Conservation (phyloP, 1,284 basidiomycete genomes). For the Agaricales sp. region DNA sequence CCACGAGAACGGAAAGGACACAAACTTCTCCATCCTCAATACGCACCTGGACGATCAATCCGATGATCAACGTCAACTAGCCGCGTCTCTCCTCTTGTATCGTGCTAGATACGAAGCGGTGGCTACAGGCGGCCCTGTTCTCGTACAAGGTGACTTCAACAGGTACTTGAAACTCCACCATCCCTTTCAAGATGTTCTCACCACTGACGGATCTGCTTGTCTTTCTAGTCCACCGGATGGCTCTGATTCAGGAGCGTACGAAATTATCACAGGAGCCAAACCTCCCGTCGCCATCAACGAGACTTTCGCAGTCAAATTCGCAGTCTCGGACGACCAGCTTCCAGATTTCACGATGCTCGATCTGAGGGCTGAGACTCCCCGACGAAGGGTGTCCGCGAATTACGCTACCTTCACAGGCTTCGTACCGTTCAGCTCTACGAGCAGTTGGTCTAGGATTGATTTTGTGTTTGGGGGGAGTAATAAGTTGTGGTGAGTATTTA, state of each 20-base stretch:
- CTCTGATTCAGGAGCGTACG: slow-evolving; percentile 37
- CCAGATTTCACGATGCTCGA: slow-evolving; percentile 35
- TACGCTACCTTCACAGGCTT: slow-evolving; percentile 50
- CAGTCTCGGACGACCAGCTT: slow-evolving; percentile 21
- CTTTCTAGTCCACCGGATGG: slow-evolving; percentile 29
- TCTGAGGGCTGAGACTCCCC: slow-evolving; percentile 30
- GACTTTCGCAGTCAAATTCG: slow-evolving; percentile 32
- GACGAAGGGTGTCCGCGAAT: slow-evolving; percentile 32
- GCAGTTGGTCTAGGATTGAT: too few species aligned
- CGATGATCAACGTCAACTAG: slow-evolving; percentile 39
- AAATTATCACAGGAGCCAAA: slow-evolving; percentile 32
- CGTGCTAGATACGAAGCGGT: slow-evolving; percentile 39
- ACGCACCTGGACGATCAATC: slow-evolving; percentile 47
- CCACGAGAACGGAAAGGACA: slow-evolving; percentile 11
- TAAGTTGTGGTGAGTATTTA: too few species aligned
- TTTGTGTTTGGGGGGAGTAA: too few species aligned
- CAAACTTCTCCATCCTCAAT: slow-evolving; percentile 33
- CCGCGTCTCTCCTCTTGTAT: slow-evolving; percentile 37
- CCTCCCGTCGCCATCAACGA: slow-evolving; percentile 29
- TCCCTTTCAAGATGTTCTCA: background rate
- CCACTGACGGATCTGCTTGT: background rate
- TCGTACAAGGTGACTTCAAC: slow-evolving; percentile 48
- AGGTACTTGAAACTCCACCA: slow-evolving; percentile 18
- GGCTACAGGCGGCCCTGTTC: slow-evolving; percentile 26
- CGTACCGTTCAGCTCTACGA: too few species aligned